phyloP scores from a whole-genome alignment of 148 eudicot genomes.

The Camellia sinensis region DNA sequence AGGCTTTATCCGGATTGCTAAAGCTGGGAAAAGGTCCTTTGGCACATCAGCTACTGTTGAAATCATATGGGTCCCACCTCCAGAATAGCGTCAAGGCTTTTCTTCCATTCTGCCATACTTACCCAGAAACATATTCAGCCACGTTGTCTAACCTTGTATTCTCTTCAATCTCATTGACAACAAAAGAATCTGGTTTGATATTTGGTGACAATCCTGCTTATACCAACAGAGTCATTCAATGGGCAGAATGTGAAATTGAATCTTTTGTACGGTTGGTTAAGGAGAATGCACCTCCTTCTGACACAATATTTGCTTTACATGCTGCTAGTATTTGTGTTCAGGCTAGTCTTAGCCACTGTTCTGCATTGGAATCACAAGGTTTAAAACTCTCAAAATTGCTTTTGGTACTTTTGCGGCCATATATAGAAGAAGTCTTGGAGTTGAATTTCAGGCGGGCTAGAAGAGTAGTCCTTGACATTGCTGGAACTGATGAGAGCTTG shows the following conservation, averaged over 20 bases:
- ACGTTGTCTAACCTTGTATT: conserved; percentile 78
- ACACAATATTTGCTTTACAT: conserved; percentile 68
- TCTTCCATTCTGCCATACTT: conserved; percentile 68
- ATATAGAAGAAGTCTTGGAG: conserved; percentile 88
- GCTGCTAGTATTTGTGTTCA: conserved; percentile 84
- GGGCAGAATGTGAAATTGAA: conserved; percentile 96
- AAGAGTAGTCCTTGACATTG: conserved; percentile 60
- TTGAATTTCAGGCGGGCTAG: conserved; percentile 86
- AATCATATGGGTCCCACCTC: conserved; percentile 64
- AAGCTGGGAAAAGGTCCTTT: conserved; percentile 83
- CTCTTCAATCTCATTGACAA: conserved; percentile 61
- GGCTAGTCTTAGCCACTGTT: conserved; percentile 78
- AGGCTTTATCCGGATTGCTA: conserved; percentile 54
- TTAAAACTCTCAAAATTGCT: conserved; percentile 81
- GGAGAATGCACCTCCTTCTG: conserved; percentile 84
- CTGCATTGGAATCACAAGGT: conserved; percentile 67
- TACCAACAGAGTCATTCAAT: conserved; percentile 68
- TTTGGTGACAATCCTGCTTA: conserved; percentile 90
- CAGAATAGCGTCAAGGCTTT: conserved; percentile 60
- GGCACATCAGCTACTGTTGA: conserved; percentile 78
- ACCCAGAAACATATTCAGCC: conserved; percentile 78
- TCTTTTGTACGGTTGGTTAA: conserved; percentile 72
- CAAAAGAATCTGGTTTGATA: conserved; percentile 59
- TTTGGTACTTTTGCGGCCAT: conserved; percentile 80
- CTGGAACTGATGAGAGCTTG: conserved; percentile 50